Evolutionary conservation across 306 rosid species (phyloP).

Genomic region (barrel medic (Medicago truncatula)): MtrunA17r5.0-ANR NC_053045.1:61709501-61710000

Average conservation of each 20-base stretch:
- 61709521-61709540: conserved; percentile 16
- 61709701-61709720: conserved; percentile 27
- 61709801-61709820: conserved; percentile 95
- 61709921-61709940: conserved; percentile 46
- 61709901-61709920: conserved; percentile 45
- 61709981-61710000: conserved; percentile 38
- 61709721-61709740: conserved; percentile 38
- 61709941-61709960: conserved; percentile 26
- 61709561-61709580: conserved; percentile 37
- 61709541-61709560: conserved; percentile 30
- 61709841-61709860: conserved; percentile 68
- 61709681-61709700: conserved; percentile 28
- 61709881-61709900: conserved; percentile 57
- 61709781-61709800: conserved; percentile 99
- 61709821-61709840: conserved; percentile 88
- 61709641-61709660: not conserved
- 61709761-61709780: conserved; percentile 67
- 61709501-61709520: conserved; percentile 22
- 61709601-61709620: conserved; percentile 20
- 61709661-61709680: conserved; percentile 32
- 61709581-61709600: conserved; percentile 19
- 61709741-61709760: conserved; percentile 47
- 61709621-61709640: conserved; percentile 21
- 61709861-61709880: conserved; percentile 59
- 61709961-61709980: conserved; percentile 46